phyloP scores from a whole-genome alignment of 495 filamentous ascomycete genomes.

The Hypoxylon intermedium region DNA sequence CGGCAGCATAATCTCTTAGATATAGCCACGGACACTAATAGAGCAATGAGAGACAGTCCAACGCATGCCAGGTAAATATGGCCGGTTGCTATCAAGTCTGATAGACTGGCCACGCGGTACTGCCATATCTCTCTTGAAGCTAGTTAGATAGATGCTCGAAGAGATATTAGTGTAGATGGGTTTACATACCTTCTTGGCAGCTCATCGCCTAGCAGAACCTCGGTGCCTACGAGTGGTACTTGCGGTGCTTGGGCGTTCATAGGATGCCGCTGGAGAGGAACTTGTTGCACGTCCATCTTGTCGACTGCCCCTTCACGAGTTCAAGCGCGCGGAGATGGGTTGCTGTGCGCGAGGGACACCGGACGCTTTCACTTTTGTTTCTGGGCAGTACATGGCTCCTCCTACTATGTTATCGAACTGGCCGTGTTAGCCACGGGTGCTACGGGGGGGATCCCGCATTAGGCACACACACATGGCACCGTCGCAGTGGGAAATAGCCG shows the following conservation, averaged over 20 bases:
- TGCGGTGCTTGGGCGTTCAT: slow-evolving; percentile 8
- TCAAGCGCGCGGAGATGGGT: not conserved
- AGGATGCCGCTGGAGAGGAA: slow-evolving; percentile 19
- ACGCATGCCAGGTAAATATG: slow-evolving; percentile 13
- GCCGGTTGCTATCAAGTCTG: slow-evolving; percentile 19
- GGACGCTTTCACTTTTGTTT: not conserved
- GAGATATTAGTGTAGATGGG: not conserved
- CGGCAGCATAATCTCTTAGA: slow-evolving; percentile 6
- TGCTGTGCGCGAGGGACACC: not conserved
- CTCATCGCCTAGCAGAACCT: not conserved
- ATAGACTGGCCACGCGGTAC: slow-evolving; percentile 2
- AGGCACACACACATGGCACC: too few species aligned
- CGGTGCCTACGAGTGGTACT: slow-evolving; percentile 4
- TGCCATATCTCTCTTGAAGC: slow-evolving; percentile 19
- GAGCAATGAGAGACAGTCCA: slow-evolving; percentile 12
- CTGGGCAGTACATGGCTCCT: not conserved
- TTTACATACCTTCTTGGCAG: slow-evolving; percentile 12
- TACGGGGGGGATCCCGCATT: too few species aligned
- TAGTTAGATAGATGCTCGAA: slow-evolving; percentile 1
- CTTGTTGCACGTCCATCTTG: slow-evolving; percentile 13
- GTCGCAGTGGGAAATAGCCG: slow-evolving; percentile 1
- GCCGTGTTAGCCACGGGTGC: too few species aligned
- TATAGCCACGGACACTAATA: slow-evolving; percentile 3
- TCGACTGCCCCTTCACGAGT: too few species aligned
- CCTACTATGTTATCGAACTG: too few species aligned